Conservation (phyloP, 371 early-diverging fungal genomes). For the Gilbertella persicaria region DNA sequence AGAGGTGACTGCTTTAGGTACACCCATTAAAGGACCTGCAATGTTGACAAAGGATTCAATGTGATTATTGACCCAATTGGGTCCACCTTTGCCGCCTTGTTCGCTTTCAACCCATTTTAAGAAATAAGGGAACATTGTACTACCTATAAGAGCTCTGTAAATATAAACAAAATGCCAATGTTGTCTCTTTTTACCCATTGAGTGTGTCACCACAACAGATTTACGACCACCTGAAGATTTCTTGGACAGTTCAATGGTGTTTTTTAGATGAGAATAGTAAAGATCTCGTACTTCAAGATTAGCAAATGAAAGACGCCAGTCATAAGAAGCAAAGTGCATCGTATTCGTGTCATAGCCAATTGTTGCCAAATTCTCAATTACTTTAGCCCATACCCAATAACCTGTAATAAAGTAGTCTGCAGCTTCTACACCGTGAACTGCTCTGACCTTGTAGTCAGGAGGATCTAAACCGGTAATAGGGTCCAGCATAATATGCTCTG, state of each 20-base stretch:
- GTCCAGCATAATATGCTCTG: slow-evolving; percentile 81
- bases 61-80: slow-evolving; percentile 80
- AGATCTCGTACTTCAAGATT: slow-evolving; percentile 87
- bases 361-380: slow-evolving; percentile 82
- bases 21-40: slow-evolving; percentile 89
- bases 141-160: too few species aligned
- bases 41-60: slow-evolving; percentile 86
- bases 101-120: slow-evolving; percentile 88
- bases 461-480: slow-evolving; percentile 88
- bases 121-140: slow-evolving; percentile 80
- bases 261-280: slow-evolving; percentile 82
- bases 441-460: slow-evolving; percentile 78
- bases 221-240: slow-evolving; percentile 55
- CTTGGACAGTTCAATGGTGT: slow-evolving; percentile 70
- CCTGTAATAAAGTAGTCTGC: slow-evolving; percentile 95
- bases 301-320: slow-evolving; percentile 89
- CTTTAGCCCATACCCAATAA: slow-evolving; percentile 93
- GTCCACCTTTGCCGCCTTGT: slow-evolving; percentile 76
- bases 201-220: slow-evolving; percentile 69
- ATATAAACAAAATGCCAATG: too few species aligned
- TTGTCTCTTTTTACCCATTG: slow-evolving; percentile 53
- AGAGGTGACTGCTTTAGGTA: slow-evolving; percentile 82
- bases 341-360: slow-evolving; percentile 90
- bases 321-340: slow-evolving; percentile 89
- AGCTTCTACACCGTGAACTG: slow-evolving; percentile 88